These are phyloP conservation scores for Phytophthora litchii DNA, from an alignment of 352 stramenopile genomes.

Conservation along the genomic window DNA sequence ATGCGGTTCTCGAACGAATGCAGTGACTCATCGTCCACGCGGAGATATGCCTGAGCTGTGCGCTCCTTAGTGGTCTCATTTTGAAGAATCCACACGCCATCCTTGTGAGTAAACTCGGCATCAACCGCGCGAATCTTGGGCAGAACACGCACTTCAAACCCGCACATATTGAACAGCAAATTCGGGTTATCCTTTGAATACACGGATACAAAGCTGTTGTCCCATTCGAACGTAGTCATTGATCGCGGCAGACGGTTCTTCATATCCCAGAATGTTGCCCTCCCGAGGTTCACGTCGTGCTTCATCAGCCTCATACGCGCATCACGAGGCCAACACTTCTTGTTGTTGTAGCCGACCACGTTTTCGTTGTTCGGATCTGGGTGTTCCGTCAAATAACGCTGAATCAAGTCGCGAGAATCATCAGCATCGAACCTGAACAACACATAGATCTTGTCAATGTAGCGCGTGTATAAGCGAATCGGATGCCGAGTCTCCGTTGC, in stretches of 20 bases:
- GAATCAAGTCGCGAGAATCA: slow-evolving; percentile 98
- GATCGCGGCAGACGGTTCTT: slow-evolving; percentile 99
- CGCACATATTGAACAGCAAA: slow-evolving; percentile 99
- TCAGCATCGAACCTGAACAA: slow-evolving; percentile 98
- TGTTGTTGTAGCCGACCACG: slow-evolving; percentile 99
- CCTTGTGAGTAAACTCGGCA: slow-evolving; percentile 95
- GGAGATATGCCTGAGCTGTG: slow-evolving; percentile 98
- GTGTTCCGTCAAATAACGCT: slow-evolving; percentile 99
- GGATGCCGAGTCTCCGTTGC: slow-evolving; percentile 97
- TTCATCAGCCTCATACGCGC: slow-evolving; percentile 99
- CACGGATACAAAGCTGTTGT: slow-evolving; percentile 99
- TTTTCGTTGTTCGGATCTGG: slow-evolving; percentile 99
- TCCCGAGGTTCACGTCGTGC: slow-evolving; percentile 99
- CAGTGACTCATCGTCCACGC: slow-evolving; percentile 95
- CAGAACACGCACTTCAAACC: slow-evolving; percentile 98
- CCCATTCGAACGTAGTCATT: slow-evolving; percentile 99
- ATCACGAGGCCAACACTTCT: slow-evolving; percentile 99
- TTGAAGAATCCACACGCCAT: slow-evolving; percentile 99
- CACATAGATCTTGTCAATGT: slow-evolving; percentile 99
- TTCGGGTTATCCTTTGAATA: slow-evolving; percentile 99
- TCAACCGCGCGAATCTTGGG: slow-evolving; percentile 92
- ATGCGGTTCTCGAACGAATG: slow-evolving; percentile 99
- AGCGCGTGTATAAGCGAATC: slow-evolving; percentile 99
- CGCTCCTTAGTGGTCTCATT: slow-evolving; percentile 99
- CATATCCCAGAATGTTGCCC: slow-evolving; percentile 99